These are phyloP conservation scores for Podospora pseudoanserina DNA, from an alignment of 495 filamentous ascomycete species.

Conservation along the genomic window DNA sequence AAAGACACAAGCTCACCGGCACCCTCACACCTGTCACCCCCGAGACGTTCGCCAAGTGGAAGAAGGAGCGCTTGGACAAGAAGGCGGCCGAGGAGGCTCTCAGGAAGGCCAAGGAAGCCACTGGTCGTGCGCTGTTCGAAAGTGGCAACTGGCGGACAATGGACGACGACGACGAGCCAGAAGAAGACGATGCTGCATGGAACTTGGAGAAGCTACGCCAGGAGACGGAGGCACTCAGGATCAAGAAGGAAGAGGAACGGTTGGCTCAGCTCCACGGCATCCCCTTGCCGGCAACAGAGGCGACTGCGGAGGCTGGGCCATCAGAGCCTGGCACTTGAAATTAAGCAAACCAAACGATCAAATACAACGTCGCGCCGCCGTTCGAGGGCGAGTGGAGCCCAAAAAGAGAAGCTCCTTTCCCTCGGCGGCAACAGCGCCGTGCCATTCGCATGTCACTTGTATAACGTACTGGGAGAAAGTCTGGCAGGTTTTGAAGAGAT, in stretches of 20 bases:
- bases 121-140: constrained; percentile 91
- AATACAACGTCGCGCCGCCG: constrained; percentile 20
- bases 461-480: background rate
- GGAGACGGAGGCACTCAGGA: constrained; percentile 65
- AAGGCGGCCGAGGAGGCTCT: constrained; percentile 90
- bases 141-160: constrained; percentile 84
- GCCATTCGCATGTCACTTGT: constrained; percentile 4
- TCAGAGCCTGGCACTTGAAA: constrained; percentile 27
- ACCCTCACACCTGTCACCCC: constrained; percentile 87
- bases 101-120: constrained; percentile 85
- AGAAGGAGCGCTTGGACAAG: constrained; percentile 89
- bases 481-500: background rate
- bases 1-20: constrained; percentile 89
- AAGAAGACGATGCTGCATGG: constrained; percentile 61
- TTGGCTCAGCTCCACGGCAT: constrained; percentile 37
- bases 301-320: constrained; percentile 5
- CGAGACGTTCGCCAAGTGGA: constrained; percentile 92
- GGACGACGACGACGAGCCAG: constrained; percentile 60
- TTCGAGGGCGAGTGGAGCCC: constrained; percentile 20
- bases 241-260: constrained; percentile 60
- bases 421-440: constrained; percentile 19
- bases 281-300: constrained; percentile 12
- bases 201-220: constrained; percentile 72
- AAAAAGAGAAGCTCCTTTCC: constrained; percentile 19
- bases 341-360: background rate